Base-by-base conservation (phyloP, 768 basidiomycete genomes). In the Inosperma sp. region DNA sequence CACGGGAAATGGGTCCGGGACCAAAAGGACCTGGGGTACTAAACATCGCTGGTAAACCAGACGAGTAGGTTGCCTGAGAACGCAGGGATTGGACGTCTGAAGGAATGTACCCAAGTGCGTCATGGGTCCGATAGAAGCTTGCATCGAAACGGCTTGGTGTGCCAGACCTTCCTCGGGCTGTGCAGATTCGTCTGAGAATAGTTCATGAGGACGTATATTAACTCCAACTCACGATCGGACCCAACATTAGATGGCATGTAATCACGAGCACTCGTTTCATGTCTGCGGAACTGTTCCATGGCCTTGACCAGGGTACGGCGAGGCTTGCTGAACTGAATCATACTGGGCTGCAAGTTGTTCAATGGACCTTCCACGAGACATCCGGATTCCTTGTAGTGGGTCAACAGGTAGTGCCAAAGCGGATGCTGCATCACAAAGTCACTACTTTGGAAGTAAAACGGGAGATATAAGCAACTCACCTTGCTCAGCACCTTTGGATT, bases 311-410 rank as follows among this genome's bases (percentile, higher is more conserved):
- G 79, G 4, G 92, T 81, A 48, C 93, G 86, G 51, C 93, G 83
- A 26, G 96, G 96, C 71, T 96, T 94, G 78, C 91, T 93, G 76
- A 99, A 97, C 65, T 98, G 96, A 53, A 99, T 99, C 94, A 99
- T 95, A 70, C 93, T 95, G 5, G 92, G 77, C 65, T 98, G 96
- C 29, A 99, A 74, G 70, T 99, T 98, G 69, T 82, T 97, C 39
- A 99, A 75, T 2, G 96, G 92, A 2, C 96, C 96, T 65, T 99
- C 96, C 23, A 99, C 96, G 47, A 99, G 83, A 60, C 83, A 86
- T 47, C 74, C 81, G 67, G 88, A 91, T 72, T 98, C 96, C 73
- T 98, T 98, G 81, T 95, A 99, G 65, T 99, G 96, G 2, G 93
- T 97, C 51, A 99, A 78, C 41, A 99, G 83, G 68, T 93, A 93